Evolutionary conservation across 768 basidiomycete genomes (phyloP).

Genomic region (Lyophyllum atratum): DNA sequence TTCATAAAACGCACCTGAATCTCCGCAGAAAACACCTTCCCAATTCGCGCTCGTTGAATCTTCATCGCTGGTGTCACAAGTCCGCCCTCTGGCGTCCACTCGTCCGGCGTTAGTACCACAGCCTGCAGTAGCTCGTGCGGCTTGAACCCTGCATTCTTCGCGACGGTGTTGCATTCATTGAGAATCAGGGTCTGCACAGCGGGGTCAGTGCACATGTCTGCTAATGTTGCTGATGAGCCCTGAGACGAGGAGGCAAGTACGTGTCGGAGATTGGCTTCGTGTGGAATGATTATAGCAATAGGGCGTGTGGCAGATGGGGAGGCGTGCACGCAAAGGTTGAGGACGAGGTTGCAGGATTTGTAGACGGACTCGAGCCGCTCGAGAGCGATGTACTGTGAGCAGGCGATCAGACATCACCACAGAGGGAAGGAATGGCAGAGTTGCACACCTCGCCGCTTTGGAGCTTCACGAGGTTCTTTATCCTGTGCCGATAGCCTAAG

Average conservation of each 20-base stretch:
- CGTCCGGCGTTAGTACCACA: constrained; percentile 78
- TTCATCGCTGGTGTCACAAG: constrained; percentile 90
- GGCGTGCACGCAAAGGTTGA: constrained; percentile 84
- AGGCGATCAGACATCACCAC: neutral
- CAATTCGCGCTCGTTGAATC: constrained; percentile 76
- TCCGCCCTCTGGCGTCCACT: constrained; percentile 90
- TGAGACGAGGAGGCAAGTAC: constrained; percentile 28
- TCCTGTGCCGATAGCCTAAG: constrained; percentile 64
- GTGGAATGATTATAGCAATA: constrained; percentile 80
- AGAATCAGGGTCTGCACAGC: constrained; percentile 61
- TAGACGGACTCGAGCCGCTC: constrained; percentile 87
- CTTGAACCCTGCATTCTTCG: constrained; percentile 85
- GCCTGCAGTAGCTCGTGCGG: constrained; percentile 73
- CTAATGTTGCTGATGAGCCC: constrained; percentile 39
- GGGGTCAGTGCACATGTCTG: constrained; percentile 55
- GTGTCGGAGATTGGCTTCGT: constrained; percentile 70
- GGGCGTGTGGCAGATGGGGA: constrained; percentile 75
- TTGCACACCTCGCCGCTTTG: constrained; percentile 21
- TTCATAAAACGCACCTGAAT: neutral
- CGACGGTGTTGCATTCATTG: constrained; percentile 72
- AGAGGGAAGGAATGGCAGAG: neutral
- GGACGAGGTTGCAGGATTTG: constrained; percentile 78
- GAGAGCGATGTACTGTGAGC: constrained; percentile 78
- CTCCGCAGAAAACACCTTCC: constrained; percentile 50
- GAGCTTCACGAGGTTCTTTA: constrained; percentile 26